These are phyloP conservation scores for Hydnum rufescens DNA, from an alignment of 768 basidiomycete species.

Conservation along the genomic window DNA sequence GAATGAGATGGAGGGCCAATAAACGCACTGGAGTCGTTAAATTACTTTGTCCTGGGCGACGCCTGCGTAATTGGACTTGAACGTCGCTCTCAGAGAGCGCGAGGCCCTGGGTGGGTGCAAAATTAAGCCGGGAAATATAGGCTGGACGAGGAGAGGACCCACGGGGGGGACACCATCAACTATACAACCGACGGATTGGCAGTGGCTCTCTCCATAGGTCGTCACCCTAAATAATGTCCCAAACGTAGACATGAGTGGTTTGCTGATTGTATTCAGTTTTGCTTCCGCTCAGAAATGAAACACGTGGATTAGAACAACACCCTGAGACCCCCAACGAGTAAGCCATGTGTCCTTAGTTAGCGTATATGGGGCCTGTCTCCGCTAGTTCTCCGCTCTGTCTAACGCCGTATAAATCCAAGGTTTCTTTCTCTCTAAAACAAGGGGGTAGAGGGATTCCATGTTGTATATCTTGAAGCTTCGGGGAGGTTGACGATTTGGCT, in stretches of 20 bases:
- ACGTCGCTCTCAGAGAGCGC: conserved; percentile 63
- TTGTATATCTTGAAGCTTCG: too few species aligned
- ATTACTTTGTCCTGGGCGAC: conserved; percentile 89
- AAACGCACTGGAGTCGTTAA: conserved; percentile 79
- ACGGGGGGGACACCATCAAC: conserved; percentile 96
- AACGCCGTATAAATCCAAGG: not conserved
- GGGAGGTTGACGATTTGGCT: too few species aligned
- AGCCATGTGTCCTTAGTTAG: not conserved
- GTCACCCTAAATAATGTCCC: conserved; percentile 84
- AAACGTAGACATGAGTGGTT: conserved; percentile 64
- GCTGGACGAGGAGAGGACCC: conserved; percentile 15
- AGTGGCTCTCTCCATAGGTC: conserved; percentile 96
- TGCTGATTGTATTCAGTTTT: not conserved
- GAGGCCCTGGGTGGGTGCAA: conserved; percentile 41
- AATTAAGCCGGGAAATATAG: not conserved
- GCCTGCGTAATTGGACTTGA: conserved; percentile 74
- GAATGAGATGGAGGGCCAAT: not conserved
- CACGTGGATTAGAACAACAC: not conserved
- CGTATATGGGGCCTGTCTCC: not conserved
- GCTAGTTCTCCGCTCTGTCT: not conserved
- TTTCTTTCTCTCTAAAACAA: not conserved
- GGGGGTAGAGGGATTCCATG: not conserved
- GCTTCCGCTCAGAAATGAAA: not conserved
- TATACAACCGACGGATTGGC: conserved; percentile 90
- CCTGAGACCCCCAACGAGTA: not conserved